Conservation (phyloP, 1,284 basidiomycete species). For the Anthracocystis walkeri region DNA sequence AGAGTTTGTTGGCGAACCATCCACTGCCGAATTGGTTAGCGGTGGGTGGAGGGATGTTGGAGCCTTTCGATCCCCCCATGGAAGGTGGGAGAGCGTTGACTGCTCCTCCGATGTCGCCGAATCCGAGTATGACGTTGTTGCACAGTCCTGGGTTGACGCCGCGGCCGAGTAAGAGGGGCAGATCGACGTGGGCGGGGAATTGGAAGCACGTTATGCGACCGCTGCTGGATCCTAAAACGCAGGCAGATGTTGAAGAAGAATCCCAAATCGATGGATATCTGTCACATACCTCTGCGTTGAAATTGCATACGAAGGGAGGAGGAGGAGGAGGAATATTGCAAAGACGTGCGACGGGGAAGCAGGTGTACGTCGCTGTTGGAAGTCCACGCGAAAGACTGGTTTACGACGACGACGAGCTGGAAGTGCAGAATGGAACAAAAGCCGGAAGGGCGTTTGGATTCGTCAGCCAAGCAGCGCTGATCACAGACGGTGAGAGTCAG, state of each 20-base stretch:
- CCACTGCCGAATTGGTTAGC: constrained; percentile 34
- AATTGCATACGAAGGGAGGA: no score
- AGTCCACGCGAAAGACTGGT: not conserved
- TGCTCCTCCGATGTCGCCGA: constrained; percentile 36
- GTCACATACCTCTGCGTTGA: constrained; percentile 20
- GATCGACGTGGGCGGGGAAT: constrained; percentile 53
- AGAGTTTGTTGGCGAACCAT: constrained; percentile 65
- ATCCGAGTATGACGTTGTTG: constrained; percentile 49
- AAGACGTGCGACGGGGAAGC: constrained; percentile 8
- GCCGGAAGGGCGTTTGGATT: constrained; percentile 17
- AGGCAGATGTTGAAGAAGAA: constrained; percentile 2
- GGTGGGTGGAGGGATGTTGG: constrained; percentile 26
- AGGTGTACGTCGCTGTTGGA: not conserved
- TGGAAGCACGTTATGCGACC: constrained; percentile 61
- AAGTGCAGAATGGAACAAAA: not conserved
- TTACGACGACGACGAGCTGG: not conserved
- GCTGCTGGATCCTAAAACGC: constrained; percentile 19
- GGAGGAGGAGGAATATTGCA: not conserved
- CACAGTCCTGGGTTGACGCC: constrained; percentile 37
- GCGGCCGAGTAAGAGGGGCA: constrained; percentile 2
- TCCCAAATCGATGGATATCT: not conserved
- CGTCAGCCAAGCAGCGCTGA: constrained; percentile 24
- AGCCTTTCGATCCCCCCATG: constrained; percentile 26
- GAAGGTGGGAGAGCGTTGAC: not conserved
- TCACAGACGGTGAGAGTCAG: constrained; percentile 19